Evolutionary conservation across 1,139 yeast species (phyloP).

Genomic region (Kurtzmaniella natalensis): DNA sequence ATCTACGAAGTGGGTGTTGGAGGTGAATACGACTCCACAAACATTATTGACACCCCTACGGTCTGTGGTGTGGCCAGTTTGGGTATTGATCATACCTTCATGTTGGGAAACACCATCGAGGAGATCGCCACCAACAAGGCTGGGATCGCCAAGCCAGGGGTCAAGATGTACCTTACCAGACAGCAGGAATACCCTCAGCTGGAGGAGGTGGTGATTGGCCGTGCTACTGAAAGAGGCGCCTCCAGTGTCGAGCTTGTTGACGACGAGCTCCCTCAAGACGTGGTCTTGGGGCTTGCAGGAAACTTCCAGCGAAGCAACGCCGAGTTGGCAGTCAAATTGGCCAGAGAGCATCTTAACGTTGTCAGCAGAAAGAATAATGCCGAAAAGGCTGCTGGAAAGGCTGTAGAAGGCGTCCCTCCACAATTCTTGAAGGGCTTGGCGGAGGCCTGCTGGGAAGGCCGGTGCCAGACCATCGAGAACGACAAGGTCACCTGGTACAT

Average conservation of each 20-base stretch:
- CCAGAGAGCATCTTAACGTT: conserved; percentile 52
- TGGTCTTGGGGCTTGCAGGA: conserved; percentile 77
- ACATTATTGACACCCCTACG: conserved; percentile 73
- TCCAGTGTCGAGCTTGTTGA: conserved; percentile 49
- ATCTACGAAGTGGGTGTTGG: conserved; percentile 98
- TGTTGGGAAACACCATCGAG: conserved; percentile 84
- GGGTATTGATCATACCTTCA: conserved; percentile 89
- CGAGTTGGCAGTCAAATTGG: conserved; percentile 76
- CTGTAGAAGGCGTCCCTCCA: conserved; percentile 44
- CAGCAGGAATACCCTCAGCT: conserved; percentile 53
- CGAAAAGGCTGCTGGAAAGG: conserved; percentile 37
- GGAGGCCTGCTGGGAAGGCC: conserved; percentile 83
- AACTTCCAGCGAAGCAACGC: conserved; percentile 85
- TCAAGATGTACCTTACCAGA: conserved; percentile 62
- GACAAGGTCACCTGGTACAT: conserved; percentile 64
- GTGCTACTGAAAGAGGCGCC: conserved; percentile 63
- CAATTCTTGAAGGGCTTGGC: conserved; percentile 63
- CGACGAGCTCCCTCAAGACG: conserved; percentile 22
- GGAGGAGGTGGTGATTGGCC: conserved; percentile 45
- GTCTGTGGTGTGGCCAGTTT: conserved; percentile 83
- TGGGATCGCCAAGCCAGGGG: conserved; percentile 75
- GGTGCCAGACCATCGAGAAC: conserved; percentile 71
- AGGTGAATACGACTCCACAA: conserved; percentile 94
- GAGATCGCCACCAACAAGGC: conserved; percentile 96
- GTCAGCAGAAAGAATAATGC: no score